phyloP scores from a whole-genome alignment of 2,329 filamentous ascomycete genomes.

The Colletotrichum neosansevieriae region DNA sequence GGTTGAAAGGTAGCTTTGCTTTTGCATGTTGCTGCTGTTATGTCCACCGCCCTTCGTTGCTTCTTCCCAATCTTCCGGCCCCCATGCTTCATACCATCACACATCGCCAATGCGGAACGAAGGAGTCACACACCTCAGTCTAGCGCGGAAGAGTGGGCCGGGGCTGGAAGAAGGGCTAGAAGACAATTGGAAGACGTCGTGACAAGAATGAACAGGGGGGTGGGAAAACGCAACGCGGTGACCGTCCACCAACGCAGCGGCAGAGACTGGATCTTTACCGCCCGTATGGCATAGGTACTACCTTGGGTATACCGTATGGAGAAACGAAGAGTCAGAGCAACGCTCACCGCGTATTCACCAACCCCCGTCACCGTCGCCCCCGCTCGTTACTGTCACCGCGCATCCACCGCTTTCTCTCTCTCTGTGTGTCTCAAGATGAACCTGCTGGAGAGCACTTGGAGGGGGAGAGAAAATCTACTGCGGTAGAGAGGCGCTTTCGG shows the following conservation, averaged over 20 bases:
- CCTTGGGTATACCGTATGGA: neutral
- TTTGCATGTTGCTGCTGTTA: constrained; percentile 30
- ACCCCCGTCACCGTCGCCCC: constrained; percentile 39
- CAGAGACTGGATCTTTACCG: constrained; percentile 5
- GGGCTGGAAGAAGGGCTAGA: constrained; percentile 14
- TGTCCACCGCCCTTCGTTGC: constrained; percentile 38
- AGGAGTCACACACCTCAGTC: constrained; percentile 19
- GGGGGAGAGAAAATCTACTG: too few relatives aligned
- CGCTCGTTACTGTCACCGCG: constrained; percentile 38
- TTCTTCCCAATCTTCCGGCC: constrained; percentile 22
- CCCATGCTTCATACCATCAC: constrained; percentile 21
- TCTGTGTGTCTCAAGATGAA: too few relatives aligned
- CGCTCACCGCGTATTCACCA: constrained; percentile 39
- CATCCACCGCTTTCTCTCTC: constrained; percentile 1
- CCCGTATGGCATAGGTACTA: neutral
- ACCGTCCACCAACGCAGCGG: constrained; percentile 19
- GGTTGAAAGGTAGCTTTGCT: constrained; percentile 29
- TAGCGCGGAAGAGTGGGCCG: constrained; percentile 17
- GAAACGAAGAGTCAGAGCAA: constrained; percentile 13
- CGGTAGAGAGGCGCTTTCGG: too few relatives aligned
- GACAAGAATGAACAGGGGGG: constrained; percentile 27
- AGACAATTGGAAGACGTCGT: constrained; percentile 19
- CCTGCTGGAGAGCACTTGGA: neutral
- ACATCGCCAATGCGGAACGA: constrained; percentile 12
- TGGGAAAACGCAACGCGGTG: constrained; percentile 14